phyloP scores from a whole-genome alignment of 1,139 yeast species.

The Pichia kudriavzevii region DNA sequence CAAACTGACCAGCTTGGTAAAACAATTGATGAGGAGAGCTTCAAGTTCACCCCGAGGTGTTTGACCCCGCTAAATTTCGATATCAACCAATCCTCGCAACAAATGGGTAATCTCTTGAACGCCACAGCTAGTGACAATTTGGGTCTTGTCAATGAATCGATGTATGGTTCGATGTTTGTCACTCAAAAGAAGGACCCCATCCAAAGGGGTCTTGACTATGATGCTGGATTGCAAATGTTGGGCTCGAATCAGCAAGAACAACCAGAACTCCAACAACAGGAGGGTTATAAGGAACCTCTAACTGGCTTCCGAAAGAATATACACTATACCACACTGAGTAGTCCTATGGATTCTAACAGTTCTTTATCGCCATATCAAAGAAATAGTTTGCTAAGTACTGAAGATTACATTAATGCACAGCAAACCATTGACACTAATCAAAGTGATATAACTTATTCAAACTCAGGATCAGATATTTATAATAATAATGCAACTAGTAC shows the following conservation, averaged over 20 bases:
- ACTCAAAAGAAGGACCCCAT: not conserved
- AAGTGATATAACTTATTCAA: no score
- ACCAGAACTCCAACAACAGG: no score
- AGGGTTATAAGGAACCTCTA: not conserved
- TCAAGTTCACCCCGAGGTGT: conserved; percentile 8
- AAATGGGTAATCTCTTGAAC: not conserved
- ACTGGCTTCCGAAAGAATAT: not conserved
- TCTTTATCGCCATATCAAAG: conserved; percentile 8
- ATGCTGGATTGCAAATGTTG: no score
- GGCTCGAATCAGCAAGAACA: no score
- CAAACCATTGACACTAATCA: no score
- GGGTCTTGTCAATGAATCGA: not conserved
- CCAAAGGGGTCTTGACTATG: not conserved
- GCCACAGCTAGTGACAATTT: not conserved
- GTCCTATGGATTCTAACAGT: conserved; percentile 5
- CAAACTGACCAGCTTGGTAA: no score
- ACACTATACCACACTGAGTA: conserved; percentile 2
- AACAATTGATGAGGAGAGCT: no score
- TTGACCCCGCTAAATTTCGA: conserved; percentile 6
- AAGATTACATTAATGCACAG: no score
- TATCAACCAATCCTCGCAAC: not conserved
- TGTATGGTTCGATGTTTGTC: no score
- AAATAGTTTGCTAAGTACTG: not conserved
- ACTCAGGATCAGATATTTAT: no score
- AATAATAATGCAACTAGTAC: no score